Base-by-base conservation (phyloP, 305 asterid genomes). In the Fraxinus sp. region DNA sequence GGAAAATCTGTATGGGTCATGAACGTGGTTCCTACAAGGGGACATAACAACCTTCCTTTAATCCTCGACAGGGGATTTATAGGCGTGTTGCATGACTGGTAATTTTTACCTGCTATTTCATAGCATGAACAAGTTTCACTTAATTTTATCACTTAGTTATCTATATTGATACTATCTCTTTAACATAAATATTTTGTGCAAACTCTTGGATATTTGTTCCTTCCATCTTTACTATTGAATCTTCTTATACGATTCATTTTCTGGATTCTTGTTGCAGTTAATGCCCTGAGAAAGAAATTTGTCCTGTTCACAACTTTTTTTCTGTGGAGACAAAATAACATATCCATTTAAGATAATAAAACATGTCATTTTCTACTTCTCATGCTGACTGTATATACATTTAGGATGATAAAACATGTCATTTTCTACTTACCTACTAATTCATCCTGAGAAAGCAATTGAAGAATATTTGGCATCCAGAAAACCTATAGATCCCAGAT, bases 81-180 rank as follows among this genome's bases (percentile, higher is more conserved):
- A 7, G 99, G 99, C 39, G 94, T 95, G 81, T 89, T 92, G 79
- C 99, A 97, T 88, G 95, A 97, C 90, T 97, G 99, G 99, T 95
- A 92, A 82, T 14, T 86, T 85, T 82, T 62, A 59, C 77, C 66
- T 82, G 64, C 78, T 37, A 80, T 80, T 86, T 55, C 62, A 43
- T 49, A 41, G 57, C 49, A 16, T 14, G 43, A 57, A 68, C 72
- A 68, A 35, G 13, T 82, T 70, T 73, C 10, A 57, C 62, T 59
- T 57, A 20, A 57, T 57, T 57, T 57, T 57, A 57, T 57, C 68
- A 57, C 30, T 39, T 80, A 32, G 13, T 55, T 46, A 13, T 75
- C 35, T 64, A 64, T 46, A 46, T 35, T 18, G 73, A 78, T 18
- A 78, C 32, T 2, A 71, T 43, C 3, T 30, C 30, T 81, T 75